phyloP scores from a whole-genome alignment of 148 eudicot species.

The Heliamphora exappendiculata region DNA sequence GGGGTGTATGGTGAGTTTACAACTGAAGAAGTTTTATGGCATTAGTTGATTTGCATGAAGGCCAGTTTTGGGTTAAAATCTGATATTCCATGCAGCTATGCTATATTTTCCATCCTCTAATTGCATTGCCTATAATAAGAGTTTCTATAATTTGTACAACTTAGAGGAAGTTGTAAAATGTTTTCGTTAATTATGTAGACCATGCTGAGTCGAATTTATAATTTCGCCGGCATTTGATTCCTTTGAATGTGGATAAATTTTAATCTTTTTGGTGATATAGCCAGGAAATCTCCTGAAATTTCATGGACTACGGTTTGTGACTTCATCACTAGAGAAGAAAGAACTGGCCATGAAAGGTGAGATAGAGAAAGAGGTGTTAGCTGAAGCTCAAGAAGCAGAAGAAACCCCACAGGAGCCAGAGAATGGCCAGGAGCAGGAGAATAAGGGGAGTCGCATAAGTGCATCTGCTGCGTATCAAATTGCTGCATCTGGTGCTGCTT shows the following conservation, averaged over 20 bases:
- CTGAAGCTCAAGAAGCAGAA: slow-evolving; percentile 25
- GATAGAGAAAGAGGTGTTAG: slow-evolving; percentile 28
- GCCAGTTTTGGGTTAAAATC: background rate
- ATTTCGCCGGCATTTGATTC: background rate
- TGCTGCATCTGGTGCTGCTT: slow-evolving; percentile 93
- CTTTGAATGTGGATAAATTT: too few relatives aligned
- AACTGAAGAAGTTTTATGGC: background rate
- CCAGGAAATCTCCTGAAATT: slow-evolving; percentile 52
- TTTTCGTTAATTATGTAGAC: background rate
- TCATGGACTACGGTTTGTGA: slow-evolving; percentile 55
- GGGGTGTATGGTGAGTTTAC: background rate
- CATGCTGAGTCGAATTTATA: background rate
- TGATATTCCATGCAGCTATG: background rate
- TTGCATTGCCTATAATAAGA: background rate
- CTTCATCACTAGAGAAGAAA: slow-evolving; percentile 77
- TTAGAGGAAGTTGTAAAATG: too few relatives aligned
- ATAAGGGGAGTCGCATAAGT: slow-evolving; percentile 34
- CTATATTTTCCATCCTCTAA: background rate
- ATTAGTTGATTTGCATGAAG: background rate
- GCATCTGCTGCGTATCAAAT: slow-evolving; percentile 65
- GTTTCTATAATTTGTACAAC: background rate
- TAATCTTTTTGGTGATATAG: slow-evolving; percentile 28
- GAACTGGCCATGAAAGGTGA: slow-evolving; percentile 48
- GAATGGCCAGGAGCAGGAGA: slow-evolving; percentile 25
- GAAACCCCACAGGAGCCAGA: slow-evolving; percentile 14